A percentile compares a stretch with the other conserved stretches of the same genome.
Conservation (phyloP, 139 green algal species). For the Micractinium sp. region DNA sequence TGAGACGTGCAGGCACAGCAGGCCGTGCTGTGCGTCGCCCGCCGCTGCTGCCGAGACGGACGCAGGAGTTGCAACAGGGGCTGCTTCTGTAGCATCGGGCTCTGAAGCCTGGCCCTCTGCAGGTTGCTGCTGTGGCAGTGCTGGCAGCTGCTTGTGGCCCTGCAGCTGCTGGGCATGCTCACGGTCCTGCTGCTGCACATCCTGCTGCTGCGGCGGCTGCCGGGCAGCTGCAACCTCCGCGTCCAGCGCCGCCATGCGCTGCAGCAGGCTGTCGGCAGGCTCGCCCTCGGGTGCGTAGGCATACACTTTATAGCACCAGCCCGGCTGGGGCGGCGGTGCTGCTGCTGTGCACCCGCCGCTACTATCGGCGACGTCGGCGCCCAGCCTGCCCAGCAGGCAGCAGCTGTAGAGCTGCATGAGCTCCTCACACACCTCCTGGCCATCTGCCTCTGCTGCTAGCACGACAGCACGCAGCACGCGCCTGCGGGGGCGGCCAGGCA, state of each 20-base stretch:
- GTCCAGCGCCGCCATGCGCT: background rate
- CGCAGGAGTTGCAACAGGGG: background rate
- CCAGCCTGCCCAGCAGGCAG: constrained; percentile 2
- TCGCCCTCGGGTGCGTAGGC: constrained; percentile 9
- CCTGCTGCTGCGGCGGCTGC: background rate
- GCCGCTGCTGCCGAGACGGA: background rate
- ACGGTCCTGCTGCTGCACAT: background rate
- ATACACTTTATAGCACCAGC: constrained; percentile 40
- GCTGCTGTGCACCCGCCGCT: background rate
- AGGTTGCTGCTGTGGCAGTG: background rate
- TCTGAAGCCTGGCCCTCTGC: background rate
- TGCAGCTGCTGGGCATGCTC: background rate
- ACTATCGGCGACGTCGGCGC: too few species aligned
- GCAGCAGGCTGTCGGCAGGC: background rate
- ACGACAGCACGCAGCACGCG: constrained; percentile 30
- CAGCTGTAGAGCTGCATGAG: constrained; percentile 30
- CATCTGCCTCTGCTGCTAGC: constrained; percentile 37
- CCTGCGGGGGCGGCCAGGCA: background rate
- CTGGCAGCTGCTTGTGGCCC: background rate
- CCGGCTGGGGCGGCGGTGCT: background rate
- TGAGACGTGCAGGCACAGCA: constrained; percentile 54
- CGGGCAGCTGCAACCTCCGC: background rate
- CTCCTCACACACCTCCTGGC: constrained; percentile 22
- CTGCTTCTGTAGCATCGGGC: background rate
- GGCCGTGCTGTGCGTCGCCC: constrained; percentile 15